Base-by-base conservation (phyloP, 352 stramenopile genomes). In the Phytophthora meadii region DNA sequence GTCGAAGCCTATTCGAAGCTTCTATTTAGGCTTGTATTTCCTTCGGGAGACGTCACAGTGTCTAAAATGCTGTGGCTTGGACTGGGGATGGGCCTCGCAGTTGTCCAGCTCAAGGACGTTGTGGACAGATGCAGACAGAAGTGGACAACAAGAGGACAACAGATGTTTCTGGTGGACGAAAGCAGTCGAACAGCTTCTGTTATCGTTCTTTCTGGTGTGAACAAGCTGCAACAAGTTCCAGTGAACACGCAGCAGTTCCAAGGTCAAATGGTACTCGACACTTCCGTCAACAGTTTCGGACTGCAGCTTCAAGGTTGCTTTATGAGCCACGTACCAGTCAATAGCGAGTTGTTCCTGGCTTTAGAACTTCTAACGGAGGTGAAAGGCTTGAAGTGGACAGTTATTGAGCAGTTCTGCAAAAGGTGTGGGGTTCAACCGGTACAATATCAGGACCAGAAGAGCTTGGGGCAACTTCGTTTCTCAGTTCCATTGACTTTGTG, bases 281-380 rank as follows among this genome's bases (percentile, higher is more conserved):
- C 15, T 2, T 54, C 27, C 17, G 22, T 22, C 2, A 53, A 42
- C 19, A 55, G 22, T 12, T 50, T 51, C 24, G 80, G 74, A 60
- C 61, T 94, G 22, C 83, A 90, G 32, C 45, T 92, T 0, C 83
- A 94, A 49, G 85, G 83, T 2, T 68, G 60, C 10, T 91, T 94
- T 59, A 91, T 79, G 55, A 65, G 68, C 12, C 49, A 61, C 0
- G 66, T 79, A 1, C 65, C 77, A 5, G 44, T 54, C 0, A 66
- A 61, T 2, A 61, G 54, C n/a, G 69, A 74, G 28, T 10, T 89
- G 14, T 88, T 81, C 22, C 37, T 94, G 27, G 81, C 82, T 11
- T 63, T 75, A 7, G 81, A 90, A 44, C 56, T 92, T 14, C 72
- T 76, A 28, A 50, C 81, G 22, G 25, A 46, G 9, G 25, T 19